Evolutionary conservation across 164 flowering plant species (phyloP), one percentile per base, ranked within the genome.

Genomic region (Aristolochia fimbriata): DNA sequence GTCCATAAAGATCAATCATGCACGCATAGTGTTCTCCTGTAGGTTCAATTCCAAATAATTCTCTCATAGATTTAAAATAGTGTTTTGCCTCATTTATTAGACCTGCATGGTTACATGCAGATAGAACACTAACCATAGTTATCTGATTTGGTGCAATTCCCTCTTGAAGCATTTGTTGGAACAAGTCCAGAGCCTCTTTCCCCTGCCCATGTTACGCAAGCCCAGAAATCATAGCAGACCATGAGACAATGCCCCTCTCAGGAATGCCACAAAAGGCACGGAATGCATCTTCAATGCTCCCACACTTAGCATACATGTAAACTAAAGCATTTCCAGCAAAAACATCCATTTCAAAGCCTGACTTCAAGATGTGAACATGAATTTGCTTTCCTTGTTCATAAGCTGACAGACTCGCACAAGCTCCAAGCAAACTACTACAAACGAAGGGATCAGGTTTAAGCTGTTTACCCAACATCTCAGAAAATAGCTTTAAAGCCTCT

Each of bases 171-270:
- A 86, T 88, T 68, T 75, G 78, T 57, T 76, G 14, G 55, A 88
- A 88, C 30, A 86, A 65, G n/a, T 66, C 55, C 15, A 88, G 73
- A 54, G 92, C 88, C 67, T 80, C 60, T 68, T 66, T 77, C 45
- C 85, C 96, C 63, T 79, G 80, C 24, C 96, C 96, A 62, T 88
- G 91, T 67, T 86, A 90, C 63, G 96, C 96, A 52, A 86, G 80
- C 54, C 96, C 96, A 41, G 84, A 85, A 20, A 88, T 83, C 88
- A 88, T 88, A 12, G 96, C 85, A 23, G 96, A 84, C 88, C 90
- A 88, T 6, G 92, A 88, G 31, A 88, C 83, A 19, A 82, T 73
- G 45, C 87, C 86, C 69, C 79, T 82, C 70, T 73, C 70, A 3
- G 80, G 75, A 61, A 88, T 75, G 77, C 73, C 76, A 16, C 65